Base-by-base conservation (phyloP, 495 filamentous ascomycete genomes). In the Opeltia flavorubescens region DNA sequence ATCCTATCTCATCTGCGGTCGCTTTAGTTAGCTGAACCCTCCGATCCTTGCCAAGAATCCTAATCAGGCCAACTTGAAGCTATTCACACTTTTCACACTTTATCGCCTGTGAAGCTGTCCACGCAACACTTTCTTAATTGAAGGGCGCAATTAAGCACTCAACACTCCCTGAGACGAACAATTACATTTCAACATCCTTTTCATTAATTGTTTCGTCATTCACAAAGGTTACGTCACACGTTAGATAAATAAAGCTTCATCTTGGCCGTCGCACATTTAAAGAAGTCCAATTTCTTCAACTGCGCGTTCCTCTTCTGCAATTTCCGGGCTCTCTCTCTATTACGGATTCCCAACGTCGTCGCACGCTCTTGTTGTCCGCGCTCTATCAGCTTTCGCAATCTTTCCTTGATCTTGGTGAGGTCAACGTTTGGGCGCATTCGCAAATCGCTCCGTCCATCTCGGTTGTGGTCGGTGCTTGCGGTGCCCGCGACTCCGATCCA, bases 401-500 rank as follows among this genome's bases (percentile, higher is more conserved):
- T 36, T 18, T 36, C n/a, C 15, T 36, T 36, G 34, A 36, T 17
- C 34, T 12, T 5, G 38, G 6, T 21, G n/a, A n/a, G n/a, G n/a
- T n/a, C n/a, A n/a, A n/a, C 38, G 15, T 5, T 21, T 41, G 18
- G 21, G 17, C 20, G 38, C 18, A 41, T 25, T 21, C 13, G 15
- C 38, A 2, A 41, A 5, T 12, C 21, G 18, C 13, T 11, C 25
- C 7, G 5, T 31, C 20, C 12, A 8, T 25, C 11, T 23, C 35
- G 13, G 13, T 31, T 13, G 6, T 13, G 13, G 29, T 6, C 29
- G 29, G 29, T 31, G 29, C 13, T 31, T 6, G 29, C 6, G 13
- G 29, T 6, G 6, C 15, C 5, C 36, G 11, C 15, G 3, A 4
- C n/a, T 23, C 36, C 20, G 13, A 15, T 28, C 75, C 68, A 66